Evolutionary conservation across 208 protist genomes (phyloP).

Genomic region (Borovskyia barvae): DNA sequence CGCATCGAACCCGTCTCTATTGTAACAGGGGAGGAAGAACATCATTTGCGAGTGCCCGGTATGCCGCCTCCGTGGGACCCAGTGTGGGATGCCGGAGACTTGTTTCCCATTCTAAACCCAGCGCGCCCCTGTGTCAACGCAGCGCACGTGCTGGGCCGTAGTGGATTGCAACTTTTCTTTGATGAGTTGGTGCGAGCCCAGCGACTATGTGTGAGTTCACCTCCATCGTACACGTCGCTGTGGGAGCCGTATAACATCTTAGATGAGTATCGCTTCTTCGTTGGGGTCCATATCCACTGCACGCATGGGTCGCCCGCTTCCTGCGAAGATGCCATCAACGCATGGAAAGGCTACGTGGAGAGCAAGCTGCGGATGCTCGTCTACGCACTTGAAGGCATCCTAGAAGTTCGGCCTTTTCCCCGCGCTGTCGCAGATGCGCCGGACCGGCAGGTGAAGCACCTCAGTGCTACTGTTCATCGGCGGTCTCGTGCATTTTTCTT

Average conservation of each 20-base stretch:
- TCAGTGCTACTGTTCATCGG: background rate
- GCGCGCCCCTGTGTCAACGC: constrained; percentile 97
- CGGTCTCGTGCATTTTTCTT: constrained; percentile 24
- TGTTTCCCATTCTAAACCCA: constrained; percentile 97
- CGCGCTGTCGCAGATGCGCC: constrained; percentile 3
- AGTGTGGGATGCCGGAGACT: constrained; percentile 40
- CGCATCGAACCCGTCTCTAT: constrained; percentile 63
- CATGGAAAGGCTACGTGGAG: constrained; percentile 72
- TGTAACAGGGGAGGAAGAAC: constrained; percentile 23
- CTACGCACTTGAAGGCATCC: constrained; percentile 66
- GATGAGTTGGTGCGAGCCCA: constrained; percentile 57
- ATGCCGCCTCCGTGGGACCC: constrained; percentile 64
- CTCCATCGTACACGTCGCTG: constrained; percentile 15
- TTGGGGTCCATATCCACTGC: constrained; percentile 53
- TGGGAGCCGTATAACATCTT: constrained; percentile 45
- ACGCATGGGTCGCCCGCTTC: constrained; percentile 2
- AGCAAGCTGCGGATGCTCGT: constrained; percentile 79
- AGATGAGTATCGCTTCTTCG: constrained; percentile 50
- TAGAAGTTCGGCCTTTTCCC: constrained; percentile 64
- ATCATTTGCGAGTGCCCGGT: constrained; percentile 41
- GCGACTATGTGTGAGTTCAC: constrained; percentile 17
- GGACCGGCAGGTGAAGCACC: background rate
- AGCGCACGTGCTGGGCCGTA: constrained; percentile 84
- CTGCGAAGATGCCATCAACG: constrained; percentile 33
- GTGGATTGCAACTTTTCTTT: constrained; percentile 62